Conservation (phyloP, 164 flowering plant genomes). For the Magnolia officinalis region DNA sequence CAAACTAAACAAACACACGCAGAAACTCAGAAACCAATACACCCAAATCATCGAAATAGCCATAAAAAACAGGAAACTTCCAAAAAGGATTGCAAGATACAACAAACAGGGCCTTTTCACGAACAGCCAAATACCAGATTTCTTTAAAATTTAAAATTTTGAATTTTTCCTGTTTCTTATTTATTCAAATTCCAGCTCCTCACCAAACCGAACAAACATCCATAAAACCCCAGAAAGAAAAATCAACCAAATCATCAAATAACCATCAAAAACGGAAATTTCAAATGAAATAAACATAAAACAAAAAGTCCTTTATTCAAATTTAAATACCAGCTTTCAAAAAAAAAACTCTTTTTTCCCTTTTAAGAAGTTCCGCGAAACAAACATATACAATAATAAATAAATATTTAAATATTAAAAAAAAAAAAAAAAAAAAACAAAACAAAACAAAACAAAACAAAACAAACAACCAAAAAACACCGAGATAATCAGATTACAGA, state of each 20-base stretch:
- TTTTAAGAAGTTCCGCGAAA: too few species aligned
- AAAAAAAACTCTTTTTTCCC: too few species aligned
- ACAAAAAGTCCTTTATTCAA: neutral
- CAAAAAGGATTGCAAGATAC: neutral
- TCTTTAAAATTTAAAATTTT: too few species aligned
- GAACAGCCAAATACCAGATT: too few species aligned
- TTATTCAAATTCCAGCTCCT: neutral
- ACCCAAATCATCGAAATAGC: neutral
- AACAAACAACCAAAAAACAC: neutral
- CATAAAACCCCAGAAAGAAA: too few species aligned
- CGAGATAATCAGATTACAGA: neutral
- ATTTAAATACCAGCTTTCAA: neutral
- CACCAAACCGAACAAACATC: neutral
- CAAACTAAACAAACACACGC: neutral
- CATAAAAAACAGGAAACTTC: neutral
- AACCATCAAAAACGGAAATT: too few species aligned
- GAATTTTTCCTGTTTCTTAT: neutral
- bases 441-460: too few species aligned
- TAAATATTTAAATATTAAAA: too few species aligned
- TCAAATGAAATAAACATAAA: too few species aligned
- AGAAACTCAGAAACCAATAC: neutral
- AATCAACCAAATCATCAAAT: too few species aligned
- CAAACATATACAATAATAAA: too few species aligned
- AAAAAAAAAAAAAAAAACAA: too few species aligned
- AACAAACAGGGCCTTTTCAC: neutral